Conservation (phyloP, 345 rosid species). For the Arabis hirsuta region DNA sequence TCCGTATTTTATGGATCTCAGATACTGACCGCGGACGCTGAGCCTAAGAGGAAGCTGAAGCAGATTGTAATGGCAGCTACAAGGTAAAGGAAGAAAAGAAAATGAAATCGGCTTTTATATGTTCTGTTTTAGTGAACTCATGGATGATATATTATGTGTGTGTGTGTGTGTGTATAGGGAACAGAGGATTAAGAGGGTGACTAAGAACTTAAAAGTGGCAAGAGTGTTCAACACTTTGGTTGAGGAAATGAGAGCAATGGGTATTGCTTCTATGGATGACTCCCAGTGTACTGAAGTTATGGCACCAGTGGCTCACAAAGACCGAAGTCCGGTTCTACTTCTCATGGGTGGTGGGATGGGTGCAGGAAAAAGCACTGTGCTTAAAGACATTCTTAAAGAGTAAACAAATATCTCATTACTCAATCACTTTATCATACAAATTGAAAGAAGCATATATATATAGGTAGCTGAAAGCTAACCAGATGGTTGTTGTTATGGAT, state of each 20-base stretch:
- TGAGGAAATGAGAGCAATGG: constrained; percentile 92
- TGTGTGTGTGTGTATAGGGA: constrained; percentile 49
- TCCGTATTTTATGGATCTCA: constrained; percentile 34
- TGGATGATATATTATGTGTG: constrained; percentile 25
- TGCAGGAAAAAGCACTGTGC: constrained; percentile 98
- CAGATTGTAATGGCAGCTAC: constrained; percentile 88
- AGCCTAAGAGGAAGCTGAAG: constrained; percentile 74
- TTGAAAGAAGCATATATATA: not conserved
- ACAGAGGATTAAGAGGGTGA: constrained; percentile 83
- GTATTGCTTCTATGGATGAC: constrained; percentile 58
- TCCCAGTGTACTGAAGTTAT: constrained; percentile 75
- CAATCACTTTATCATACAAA: not conserved
- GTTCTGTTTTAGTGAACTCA: not conserved
- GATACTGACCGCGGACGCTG: constrained; percentile 69
- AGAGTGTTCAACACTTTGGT: constrained; percentile 76
- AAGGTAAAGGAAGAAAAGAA: constrained; percentile 50
- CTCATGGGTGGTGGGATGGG: constrained; percentile 99
- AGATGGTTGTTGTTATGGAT: constrained; percentile 10
- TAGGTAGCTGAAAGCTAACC: constrained; percentile 34
- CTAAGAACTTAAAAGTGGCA: constrained; percentile 78
- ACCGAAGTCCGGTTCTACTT: constrained; percentile 88
- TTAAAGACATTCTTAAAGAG: constrained; percentile 92
- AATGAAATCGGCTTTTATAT: not conserved
- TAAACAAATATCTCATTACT: constrained; percentile 37
- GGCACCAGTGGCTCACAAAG: constrained; percentile 84